These are phyloP conservation scores for Digitaria exilis DNA, from an alignment of 202 grass and related monocot genomes.

Conservation along the genomic window DNA sequence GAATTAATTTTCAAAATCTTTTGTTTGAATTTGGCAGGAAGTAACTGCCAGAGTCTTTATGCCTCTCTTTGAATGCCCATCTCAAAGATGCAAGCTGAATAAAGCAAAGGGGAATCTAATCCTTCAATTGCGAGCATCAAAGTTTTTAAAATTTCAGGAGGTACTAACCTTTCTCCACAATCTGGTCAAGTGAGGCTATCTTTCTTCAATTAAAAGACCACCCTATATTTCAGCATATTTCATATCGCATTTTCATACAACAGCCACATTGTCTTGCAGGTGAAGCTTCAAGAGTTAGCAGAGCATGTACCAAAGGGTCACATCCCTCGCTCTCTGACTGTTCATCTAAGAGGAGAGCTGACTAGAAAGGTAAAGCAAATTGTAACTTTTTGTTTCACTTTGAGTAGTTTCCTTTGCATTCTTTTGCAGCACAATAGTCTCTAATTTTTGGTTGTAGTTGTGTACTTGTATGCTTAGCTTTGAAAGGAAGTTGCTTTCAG, in stretches of 20 bases:
- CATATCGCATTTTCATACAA: background rate
- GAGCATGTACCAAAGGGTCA: conserved; percentile 99
- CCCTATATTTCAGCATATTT: background rate
- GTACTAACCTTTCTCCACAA: conserved; percentile 41
- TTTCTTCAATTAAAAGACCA: background rate
- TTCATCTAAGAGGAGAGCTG: conserved; percentile 97
- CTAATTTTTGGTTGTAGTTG: background rate
- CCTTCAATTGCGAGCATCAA: conserved; percentile 94
- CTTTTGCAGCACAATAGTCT: background rate
- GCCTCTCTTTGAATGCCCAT: conserved; percentile 97
- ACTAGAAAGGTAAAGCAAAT: conserved; percentile 80
- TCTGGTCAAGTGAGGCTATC: conserved; percentile 21
- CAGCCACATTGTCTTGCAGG: conserved; percentile 53
- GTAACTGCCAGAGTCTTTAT: conserved; percentile 97
- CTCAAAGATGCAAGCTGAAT: conserved; percentile 83
- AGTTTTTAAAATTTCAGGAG: conserved; percentile 99
- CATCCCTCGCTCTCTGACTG: conserved; percentile 92
- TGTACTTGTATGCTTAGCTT: background rate
- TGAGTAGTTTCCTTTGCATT: background rate
- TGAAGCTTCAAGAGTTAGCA: conserved; percentile 92
- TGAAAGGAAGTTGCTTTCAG: conserved; percentile 6
- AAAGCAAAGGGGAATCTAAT: conserved; percentile 98
- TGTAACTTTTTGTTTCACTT: background rate
- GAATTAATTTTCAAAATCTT: background rate
- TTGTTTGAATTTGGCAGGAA: conserved; percentile 69